Evolutionary conservation across 768 basidiomycete species (phyloP), one percentile per base, ranked within the genome.

Genomic region (Sarcodon aspratus): DNA sequence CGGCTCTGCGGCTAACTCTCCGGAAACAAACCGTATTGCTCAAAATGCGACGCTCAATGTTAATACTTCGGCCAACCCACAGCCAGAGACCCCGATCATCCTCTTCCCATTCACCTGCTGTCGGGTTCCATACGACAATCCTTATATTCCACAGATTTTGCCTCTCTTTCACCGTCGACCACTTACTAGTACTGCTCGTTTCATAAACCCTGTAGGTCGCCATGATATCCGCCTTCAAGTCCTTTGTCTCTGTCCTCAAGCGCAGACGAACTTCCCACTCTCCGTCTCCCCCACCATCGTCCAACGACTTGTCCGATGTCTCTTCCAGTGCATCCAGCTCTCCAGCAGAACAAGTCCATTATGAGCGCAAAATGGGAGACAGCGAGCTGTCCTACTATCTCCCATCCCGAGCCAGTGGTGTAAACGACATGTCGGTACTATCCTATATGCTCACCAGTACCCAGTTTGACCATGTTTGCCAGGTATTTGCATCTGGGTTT

Each of bases 401-500:
- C 9, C 88, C 85, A 3, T 79, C 80, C 3, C 72, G 89, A n/a
- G 80, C 79, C 42, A 76, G 69, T 47, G 85, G 85, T 5, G 88
- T 91, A 33, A 93, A 93, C 56, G 89, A 93, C 61, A 91, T 93
- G 89, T 88, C 57, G 52, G 78, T 60, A 34, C 13, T 7, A 44
- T 37, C 27, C 50, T 34, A 27, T 54, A 42, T 17, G 12, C 45
- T 3, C 44, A 9, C 35, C 27, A 9, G 13, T 37, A 33, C 32
- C 37, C 13, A 27, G 10, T 12, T 18, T 27, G 11, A 45, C 51
- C 33, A 37, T 47, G 36, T 35, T 37, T 46, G 37, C 3, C 49
- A 92, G 87, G 88, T 90, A 90, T 60, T 67, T 91, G 37, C 85
- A 88, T 59, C 67, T 91, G 35, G 81, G 80, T 1, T 79, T 87